Conservation (phyloP, 768 basidiomycete genomes). For the Podaxis sp. region DNA sequence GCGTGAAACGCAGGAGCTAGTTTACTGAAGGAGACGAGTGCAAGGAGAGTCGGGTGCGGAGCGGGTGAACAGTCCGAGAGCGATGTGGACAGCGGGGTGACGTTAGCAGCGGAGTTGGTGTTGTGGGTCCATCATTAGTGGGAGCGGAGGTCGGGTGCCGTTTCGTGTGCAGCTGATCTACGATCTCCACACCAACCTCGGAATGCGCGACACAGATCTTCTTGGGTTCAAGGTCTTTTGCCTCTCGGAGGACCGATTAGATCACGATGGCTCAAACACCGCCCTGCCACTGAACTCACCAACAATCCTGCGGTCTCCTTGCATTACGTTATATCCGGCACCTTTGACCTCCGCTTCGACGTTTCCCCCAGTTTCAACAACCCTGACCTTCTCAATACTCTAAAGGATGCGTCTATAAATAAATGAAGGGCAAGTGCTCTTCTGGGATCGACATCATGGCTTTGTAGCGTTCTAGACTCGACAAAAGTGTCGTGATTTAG, state of each 20-base stretch:
- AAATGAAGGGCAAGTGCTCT: not conserved
- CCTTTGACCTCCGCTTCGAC: not conserved
- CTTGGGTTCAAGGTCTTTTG: not conserved
- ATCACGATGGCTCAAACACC: not conserved
- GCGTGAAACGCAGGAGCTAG: too few relatives aligned
- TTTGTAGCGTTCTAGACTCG: too few relatives aligned
- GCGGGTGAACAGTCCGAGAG: too few relatives aligned
- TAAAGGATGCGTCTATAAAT: not conserved
- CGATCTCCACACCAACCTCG: too few relatives aligned
- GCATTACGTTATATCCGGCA: not conserved
- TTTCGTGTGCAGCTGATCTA: too few relatives aligned
- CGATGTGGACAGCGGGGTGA: too few relatives aligned
- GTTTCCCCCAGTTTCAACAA: not conserved
- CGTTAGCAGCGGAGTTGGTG: too few relatives aligned
- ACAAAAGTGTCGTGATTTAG: too few relatives aligned
- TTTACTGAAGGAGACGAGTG: too few relatives aligned
- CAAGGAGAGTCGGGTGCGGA: too few relatives aligned
- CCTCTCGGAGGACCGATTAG: not conserved
- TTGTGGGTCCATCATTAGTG: too few relatives aligned
- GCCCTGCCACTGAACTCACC: not conserved
- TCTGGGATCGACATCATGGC: not conserved
- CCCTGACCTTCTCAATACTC: not conserved
- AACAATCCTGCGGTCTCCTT: not conserved
- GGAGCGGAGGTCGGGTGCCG: too few relatives aligned
- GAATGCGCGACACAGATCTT: not conserved